These are phyloP conservation scores for Triglochin maritima DNA, from an alignment of 106 monocot species.

Conservation along the genomic window DNA sequence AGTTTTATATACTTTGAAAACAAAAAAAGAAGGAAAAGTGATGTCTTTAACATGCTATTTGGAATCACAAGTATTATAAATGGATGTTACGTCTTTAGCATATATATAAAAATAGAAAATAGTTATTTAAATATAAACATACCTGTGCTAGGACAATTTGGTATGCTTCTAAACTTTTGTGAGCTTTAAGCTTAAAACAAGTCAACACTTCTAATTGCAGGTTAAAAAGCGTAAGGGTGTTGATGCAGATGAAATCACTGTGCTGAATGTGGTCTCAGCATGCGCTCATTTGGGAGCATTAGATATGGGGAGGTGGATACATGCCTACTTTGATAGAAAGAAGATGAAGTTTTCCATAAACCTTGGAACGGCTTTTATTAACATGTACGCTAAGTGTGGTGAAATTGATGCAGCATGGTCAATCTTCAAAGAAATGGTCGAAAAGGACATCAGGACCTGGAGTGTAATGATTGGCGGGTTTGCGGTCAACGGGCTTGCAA, in stretches of 20 bases:
- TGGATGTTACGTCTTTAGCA: no score
- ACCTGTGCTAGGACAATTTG: no score
- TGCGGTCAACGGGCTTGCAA: conserved; percentile 36
- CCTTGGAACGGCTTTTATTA: conserved; percentile 40
- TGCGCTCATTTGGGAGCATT: conserved; percentile 45
- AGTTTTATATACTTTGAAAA: no score
- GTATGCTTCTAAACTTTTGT: no score
- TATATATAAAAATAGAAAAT: no score
- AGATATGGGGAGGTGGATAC: conserved; percentile 63
- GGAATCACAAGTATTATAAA: no score
- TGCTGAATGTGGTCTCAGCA: conserved; percentile 42
- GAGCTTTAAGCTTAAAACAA: no score
- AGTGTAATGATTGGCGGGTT: conserved; percentile 51
- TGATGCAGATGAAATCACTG: conserved; percentile 37
- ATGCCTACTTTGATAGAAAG: conserved; percentile 24
- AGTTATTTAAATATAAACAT: no score
- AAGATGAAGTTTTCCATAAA: conserved; percentile 17
- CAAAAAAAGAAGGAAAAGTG: no score
- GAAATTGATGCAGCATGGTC: conserved; percentile 22
- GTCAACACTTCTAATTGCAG: no score
- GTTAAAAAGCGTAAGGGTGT: background rate
- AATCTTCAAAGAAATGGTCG: conserved; percentile 32
- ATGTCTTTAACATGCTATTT: no score
- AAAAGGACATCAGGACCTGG: conserved; percentile 49
- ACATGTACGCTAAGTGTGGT: conserved; percentile 63